Conservation (phyloP, 495 filamentous ascomycete genomes). For the Rhypophila decipiens region DNA sequence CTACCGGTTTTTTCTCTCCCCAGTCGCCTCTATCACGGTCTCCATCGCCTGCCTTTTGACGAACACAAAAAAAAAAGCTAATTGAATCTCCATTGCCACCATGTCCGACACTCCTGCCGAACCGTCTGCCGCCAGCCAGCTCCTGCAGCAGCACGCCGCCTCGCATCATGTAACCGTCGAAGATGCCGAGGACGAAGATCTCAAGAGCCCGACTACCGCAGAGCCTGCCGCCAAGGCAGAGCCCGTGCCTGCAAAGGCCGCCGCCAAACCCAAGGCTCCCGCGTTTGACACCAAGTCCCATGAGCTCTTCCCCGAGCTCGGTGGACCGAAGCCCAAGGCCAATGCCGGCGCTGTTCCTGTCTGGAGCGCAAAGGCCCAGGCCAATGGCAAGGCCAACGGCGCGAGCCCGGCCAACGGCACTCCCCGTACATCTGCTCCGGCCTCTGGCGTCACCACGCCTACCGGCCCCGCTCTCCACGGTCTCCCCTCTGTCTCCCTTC, state of each 20-base stretch:
- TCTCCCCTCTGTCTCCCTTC: slow-evolving; percentile 60
- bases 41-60: background rate
- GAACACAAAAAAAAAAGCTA: background rate
- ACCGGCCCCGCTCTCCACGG: slow-evolving; percentile 37
- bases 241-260: slow-evolving; percentile 49
- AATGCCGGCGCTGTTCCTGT: slow-evolving; percentile 51
- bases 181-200: slow-evolving; percentile 75
- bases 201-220: slow-evolving; percentile 33
- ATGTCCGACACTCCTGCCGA: slow-evolving; percentile 30
- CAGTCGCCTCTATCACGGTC: background rate
- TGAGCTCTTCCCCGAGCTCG: slow-evolving; percentile 85
- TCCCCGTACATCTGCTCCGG: slow-evolving; percentile 51
- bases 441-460: slow-evolving; percentile 52
- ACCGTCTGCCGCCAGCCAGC: slow-evolving; percentile 61
- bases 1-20: background rate
- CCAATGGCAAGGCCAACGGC: slow-evolving; percentile 58
- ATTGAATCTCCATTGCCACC: slow-evolving; percentile 8
- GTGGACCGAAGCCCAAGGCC: slow-evolving; percentile 59
- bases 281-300: slow-evolving; percentile 74
- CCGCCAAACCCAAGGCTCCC: slow-evolving; percentile 55
- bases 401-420: slow-evolving; percentile 43
- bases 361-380: slow-evolving; percentile 42
- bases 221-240: slow-evolving; percentile 29
- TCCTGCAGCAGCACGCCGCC: slow-evolving; percentile 70
- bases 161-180: slow-evolving; percentile 67